Percentiles rank a stretch among this genome's conserved stretches.
These are phyloP conservation scores for Athelia sp. DNA, from an alignment of 1,284 basidiomycete genomes.

Conservation along the genomic window DNA sequence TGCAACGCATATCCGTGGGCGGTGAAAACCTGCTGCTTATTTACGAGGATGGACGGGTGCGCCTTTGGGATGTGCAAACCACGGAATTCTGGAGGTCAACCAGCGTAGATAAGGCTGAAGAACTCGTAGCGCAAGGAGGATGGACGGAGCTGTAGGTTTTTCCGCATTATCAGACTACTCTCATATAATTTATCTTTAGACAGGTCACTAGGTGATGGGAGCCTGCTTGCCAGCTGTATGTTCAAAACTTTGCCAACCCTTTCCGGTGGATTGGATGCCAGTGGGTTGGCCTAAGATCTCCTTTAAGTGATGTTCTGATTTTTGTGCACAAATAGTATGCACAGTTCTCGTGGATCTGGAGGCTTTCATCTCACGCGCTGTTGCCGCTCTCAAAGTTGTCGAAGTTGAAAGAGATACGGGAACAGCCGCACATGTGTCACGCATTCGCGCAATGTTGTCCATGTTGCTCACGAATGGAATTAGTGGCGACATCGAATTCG, in stretches of 20 bases:
- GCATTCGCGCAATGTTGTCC: conserved; percentile 40
- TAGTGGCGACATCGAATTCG: conserved; percentile 56
- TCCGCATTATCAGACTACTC: background rate
- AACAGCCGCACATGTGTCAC: background rate
- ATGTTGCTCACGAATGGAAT: conserved; percentile 47
- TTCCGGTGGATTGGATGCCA: background rate
- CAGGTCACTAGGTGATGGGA: conserved; percentile 10
- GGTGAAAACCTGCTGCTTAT: conserved; percentile 73
- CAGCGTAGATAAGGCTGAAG: conserved; percentile 69
- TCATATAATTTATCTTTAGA: background rate
- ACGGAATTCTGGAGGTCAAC: conserved; percentile 86
- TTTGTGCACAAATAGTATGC: conserved; percentile 14
- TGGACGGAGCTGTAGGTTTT: conserved; percentile 67
- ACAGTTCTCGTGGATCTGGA: conserved; percentile 25
- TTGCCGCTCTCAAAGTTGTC: background rate
- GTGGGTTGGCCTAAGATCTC: background rate
- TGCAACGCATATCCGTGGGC: conserved; percentile 63
- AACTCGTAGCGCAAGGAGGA: conserved; percentile 62
- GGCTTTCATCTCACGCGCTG: conserved; percentile 15
- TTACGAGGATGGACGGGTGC: conserved; percentile 74
- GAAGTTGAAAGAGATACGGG: background rate
- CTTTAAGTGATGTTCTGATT: background rate
- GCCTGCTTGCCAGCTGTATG: conserved; percentile 7
- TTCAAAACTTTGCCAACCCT: conserved; percentile 6
- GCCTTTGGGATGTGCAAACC: conserved; percentile 86